Conservation (phyloP, 2,329 filamentous ascomycete genomes). For the Colletotrichum falcatum region DNA sequence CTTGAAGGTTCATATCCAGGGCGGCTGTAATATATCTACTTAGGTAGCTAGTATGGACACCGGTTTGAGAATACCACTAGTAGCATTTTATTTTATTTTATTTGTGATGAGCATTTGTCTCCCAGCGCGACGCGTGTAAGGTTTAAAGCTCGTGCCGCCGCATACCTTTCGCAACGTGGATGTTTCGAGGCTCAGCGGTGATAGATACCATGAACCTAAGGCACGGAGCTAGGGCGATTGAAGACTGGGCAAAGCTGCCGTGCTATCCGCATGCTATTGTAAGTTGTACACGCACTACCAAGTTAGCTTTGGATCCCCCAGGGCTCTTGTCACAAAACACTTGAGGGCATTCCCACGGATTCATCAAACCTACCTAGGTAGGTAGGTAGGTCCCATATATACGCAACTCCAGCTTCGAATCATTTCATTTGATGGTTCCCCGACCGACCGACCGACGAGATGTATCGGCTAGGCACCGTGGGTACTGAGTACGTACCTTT, state of each 20-base stretch:
- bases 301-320: background rate
- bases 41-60: slow-evolving; percentile 39
- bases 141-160: background rate
- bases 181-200: background rate
- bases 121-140: background rate
- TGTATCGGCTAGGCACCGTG: background rate
- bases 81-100: slow-evolving; percentile 15
- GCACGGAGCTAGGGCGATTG: background rate
- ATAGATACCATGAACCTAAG: background rate
- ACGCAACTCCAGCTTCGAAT: too few relatives aligned
- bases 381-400: background rate
- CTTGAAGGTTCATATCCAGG: slow-evolving; percentile 4
- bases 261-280: background rate
- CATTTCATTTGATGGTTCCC: background rate
- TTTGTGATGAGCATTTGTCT: background rate
- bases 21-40: slow-evolving; percentile 37
- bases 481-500: background rate
- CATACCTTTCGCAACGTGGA: background rate
- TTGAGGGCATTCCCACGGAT: background rate
- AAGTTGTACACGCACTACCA: background rate
- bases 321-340: too few relatives aligned
- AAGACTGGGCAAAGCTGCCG: background rate
- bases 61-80: slow-evolving; percentile 39
- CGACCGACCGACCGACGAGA: background rate
- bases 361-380: background rate